Evolutionary conservation across 108 stramenopile species (phyloP), one percentile per base, ranked within the genome.

Genomic region (Bacterosira constricta): DNA sequence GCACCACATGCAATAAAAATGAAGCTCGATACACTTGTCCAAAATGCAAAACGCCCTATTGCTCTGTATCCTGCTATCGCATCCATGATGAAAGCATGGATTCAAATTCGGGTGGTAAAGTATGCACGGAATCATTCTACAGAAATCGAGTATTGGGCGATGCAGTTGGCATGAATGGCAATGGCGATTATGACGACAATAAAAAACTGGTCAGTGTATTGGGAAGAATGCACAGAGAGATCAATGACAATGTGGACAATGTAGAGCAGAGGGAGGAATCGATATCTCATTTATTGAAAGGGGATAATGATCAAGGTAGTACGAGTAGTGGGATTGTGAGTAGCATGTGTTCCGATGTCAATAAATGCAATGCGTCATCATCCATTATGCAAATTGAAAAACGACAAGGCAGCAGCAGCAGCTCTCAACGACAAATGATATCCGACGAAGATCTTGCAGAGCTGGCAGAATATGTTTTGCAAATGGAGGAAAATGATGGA

Each of bases 371-470:
- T n/a, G n/a, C n/a, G n/a, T n/a, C n/a, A n/a, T n/a, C n/a, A n/a
- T n/a, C n/a, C n/a, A n/a, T n/a, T n/a, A n/a, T n/a, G n/a, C n/a
- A n/a, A n/a, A n/a, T n/a, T n/a, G n/a, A n/a, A n/a, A n/a, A n/a
- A n/a, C n/a, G 3, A 3, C 32, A 23, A 8, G 50, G 37, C 18
- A 17, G 53, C 17, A 29, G 5, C 26, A 1, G 20, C 7, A 17
- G 39, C 32, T 29, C n/a, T 29, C 3, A n/a, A n/a, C n/a, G n/a
- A n/a, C n/a, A n/a, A n/a, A n/a, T n/a, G n/a, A 54, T 67, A 37
- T 67, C 66, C 15, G 66, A 67, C 29, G 66, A 54, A 53, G 66
- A 67, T 13, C 50, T 67, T 25, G 53, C 51, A 54, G 66, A 67
- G 25, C 41, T 67, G 66, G 66, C 66, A 30, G 46, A 37, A 4